A percentile compares a stretch with the other conserved stretches of the same genome.
These are phyloP conservation scores for Mimosa bimucronata DNA, from an alignment of 306 rosid species.

Conservation along the genomic window DNA sequence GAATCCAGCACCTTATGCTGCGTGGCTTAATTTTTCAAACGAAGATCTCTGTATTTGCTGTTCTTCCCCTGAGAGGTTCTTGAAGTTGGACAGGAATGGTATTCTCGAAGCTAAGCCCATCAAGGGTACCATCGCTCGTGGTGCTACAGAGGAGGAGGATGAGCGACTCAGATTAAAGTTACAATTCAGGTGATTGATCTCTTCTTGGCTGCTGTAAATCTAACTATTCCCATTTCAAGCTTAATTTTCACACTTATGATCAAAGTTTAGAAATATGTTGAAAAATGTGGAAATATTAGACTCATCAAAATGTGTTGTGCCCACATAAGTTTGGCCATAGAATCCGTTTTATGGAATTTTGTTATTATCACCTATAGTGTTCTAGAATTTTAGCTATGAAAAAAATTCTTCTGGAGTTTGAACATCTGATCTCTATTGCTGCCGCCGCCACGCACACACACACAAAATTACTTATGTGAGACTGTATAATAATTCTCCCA, in stretches of 20 bases:
- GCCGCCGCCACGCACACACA: too few species aligned
- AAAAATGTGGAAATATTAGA: conserved; percentile 17
- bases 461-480: too few species aligned
- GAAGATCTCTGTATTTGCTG: conserved; percentile 79
- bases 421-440: background rate
- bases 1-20: conserved; percentile 98
- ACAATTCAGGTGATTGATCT: conserved; percentile 69
- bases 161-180: conserved; percentile 66
- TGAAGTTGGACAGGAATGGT: conserved; percentile 71
- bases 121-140: conserved; percentile 93
- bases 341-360: background rate
- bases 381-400: background rate
- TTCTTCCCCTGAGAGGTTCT: conserved; percentile 97
- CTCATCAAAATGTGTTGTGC: conserved; percentile 19
- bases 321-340: conserved; percentile 17
- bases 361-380: conserved; percentile 20
- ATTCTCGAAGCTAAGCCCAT: conserved; percentile 96
- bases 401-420: background rate
- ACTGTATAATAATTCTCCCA: too few species aligned
- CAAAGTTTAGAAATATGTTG: conserved; percentile 17
- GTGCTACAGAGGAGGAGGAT: conserved; percentile 76
- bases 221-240: conserved; percentile 17
- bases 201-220: conserved; percentile 28
- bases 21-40: conserved; percentile 89
- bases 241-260: conserved; percentile 4